These are phyloP conservation scores for Amborella trichopoda DNA, from an alignment of 164 flowering plant species.

Conservation along the genomic window DNA sequence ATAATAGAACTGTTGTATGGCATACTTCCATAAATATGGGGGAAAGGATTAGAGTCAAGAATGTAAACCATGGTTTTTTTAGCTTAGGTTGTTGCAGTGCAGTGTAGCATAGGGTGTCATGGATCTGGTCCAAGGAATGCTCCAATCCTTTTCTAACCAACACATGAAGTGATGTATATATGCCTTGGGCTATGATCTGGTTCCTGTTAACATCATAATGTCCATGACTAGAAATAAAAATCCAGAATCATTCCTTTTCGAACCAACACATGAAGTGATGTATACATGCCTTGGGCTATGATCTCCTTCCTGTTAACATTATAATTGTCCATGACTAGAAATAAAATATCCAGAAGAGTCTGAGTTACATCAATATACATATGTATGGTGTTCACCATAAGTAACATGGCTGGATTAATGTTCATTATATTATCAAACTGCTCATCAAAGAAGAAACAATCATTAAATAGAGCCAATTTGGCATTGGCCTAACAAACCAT, in stretches of 20 bases:
- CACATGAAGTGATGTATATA: constrained; percentile 40
- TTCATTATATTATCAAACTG: constrained; percentile 43
- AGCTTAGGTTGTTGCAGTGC: too few species aligned
- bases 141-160: constrained; percentile 57
- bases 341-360: too few species aligned
- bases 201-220: constrained; percentile 46
- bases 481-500: constrained; percentile 75
- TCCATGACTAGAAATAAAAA: constrained; percentile 60
- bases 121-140: constrained; percentile 42
- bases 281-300: constrained; percentile 39
- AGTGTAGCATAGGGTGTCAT: too few species aligned
- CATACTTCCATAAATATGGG: too few species aligned
- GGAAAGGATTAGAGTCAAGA: too few species aligned
- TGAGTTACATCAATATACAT: too few species aligned
- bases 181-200: constrained; percentile 35
- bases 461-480: too few species aligned
- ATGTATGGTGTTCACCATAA: constrained; percentile 89
- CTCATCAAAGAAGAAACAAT: constrained; percentile 38
- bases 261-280: constrained; percentile 51
- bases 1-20: too few species aligned
- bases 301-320: constrained; percentile 37
- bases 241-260: constrained; percentile 85
- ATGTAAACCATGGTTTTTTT: too few species aligned
- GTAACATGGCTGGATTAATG: constrained; percentile 71
- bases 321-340: constrained; percentile 57